Conservation (phyloP, 371 early-diverging fungal species). For the Batrachochytrium dendrobatidis region DNA sequence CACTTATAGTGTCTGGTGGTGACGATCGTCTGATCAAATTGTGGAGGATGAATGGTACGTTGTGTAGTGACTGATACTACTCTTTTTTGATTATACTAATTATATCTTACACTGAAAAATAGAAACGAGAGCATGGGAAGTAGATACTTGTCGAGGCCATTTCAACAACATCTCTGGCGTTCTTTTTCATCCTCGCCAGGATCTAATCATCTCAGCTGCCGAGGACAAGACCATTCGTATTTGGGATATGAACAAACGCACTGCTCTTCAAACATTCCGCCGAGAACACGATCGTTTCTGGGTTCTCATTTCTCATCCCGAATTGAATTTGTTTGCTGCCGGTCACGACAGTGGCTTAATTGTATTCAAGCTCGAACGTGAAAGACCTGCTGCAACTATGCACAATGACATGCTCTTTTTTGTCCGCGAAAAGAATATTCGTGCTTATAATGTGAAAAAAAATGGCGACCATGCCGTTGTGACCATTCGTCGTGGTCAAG, state of each 20-base stretch:
- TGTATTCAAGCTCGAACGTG: constrained; percentile 95
- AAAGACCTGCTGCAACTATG: constrained; percentile 82
- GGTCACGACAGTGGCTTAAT: constrained; percentile 96
- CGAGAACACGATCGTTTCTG: constrained; percentile 97
- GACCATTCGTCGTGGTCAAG: constrained; percentile 56
- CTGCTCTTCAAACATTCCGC: constrained; percentile 84
- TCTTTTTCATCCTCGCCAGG: constrained; percentile 88
- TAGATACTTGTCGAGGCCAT: constrained; percentile 96
- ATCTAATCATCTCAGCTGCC: constrained; percentile 84
- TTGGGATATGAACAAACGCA: constrained; percentile 93
- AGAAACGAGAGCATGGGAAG: constrained; percentile 95
- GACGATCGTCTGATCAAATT: constrained; percentile 98
- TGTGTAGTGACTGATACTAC: not conserved
- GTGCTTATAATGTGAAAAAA: constrained; percentile 69
- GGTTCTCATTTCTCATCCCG: constrained; percentile 92
- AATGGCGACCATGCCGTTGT: constrained; percentile 69
- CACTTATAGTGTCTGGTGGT: constrained; percentile 91
- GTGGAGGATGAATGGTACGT: constrained; percentile 92
- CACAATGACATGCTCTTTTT: constrained; percentile 76
- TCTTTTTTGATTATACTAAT: not conserved
- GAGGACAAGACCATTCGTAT: constrained; percentile 97
- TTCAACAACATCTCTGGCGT: constrained; percentile 95
- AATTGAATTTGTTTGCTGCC: constrained; percentile 91
- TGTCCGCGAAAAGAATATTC: constrained; percentile 74
- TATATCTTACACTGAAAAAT: not conserved